Evolutionary conservation across 805 yeast genomes (phyloP), one percentile per base, ranked within the genome.

Genomic region (Cyberlindnera japonica): DNA sequence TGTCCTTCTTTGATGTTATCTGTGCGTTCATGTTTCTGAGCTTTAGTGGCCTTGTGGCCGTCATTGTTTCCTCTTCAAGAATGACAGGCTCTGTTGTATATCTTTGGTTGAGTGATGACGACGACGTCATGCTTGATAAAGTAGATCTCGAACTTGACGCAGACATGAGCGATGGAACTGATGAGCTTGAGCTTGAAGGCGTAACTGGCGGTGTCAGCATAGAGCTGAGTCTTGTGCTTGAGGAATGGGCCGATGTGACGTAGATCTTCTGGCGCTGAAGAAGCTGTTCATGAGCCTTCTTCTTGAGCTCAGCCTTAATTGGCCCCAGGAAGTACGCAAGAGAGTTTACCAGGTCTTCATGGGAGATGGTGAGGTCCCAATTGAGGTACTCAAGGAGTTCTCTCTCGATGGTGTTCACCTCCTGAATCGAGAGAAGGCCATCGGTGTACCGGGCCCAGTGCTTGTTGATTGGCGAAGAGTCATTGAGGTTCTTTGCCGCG

Each of bases 361-460:
- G 80, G 22, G 77, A 65, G 36, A 93, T 79, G 19, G 75, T 70
- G 35, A 93, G 70, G 54, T 87, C 81, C 98, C 98, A 91, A 53
- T 87, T 83, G 43, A 91, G 73, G 47, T 87, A 78, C 36, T 75
- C 77, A 35, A 91, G 77, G 54, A 93, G 69, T 65, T 91, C 98
- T 50, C 90, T 74, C 65, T 91, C 99, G 55, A 95, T 84, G 49
- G 89, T 79, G 63, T 91, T 93, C 39, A 93, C 88, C 57, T 91
- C 98, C 17, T 71, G 71, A 27, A 85, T 67, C 9, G 80, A 59
- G 45, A 91, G 74, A 31, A 93, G 70, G 1, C 97, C 97, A 58
- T 83, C 81, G 3, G 98, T 90, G 68, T 91, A 90, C 45, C 78
- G 74, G 5, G 95, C 82, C 99, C 99, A 91, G 67, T 93, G 97